Conservation (phyloP, 495 filamentous ascomycete species). For the Penicillium crystallinum region DNA sequence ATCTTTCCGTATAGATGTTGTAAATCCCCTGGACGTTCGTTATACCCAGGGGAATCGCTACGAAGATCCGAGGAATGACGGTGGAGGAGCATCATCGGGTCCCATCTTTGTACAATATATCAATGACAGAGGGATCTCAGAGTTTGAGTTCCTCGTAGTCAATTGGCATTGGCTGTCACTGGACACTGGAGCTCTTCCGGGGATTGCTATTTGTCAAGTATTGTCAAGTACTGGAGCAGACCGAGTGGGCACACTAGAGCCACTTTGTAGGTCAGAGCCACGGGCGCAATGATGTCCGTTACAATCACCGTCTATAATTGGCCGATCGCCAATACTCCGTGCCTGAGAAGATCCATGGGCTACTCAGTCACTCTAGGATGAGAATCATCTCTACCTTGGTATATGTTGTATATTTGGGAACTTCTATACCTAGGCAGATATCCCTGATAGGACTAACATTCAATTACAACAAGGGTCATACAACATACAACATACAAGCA, state of each 20-base stretch:
- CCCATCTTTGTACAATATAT: neutral
- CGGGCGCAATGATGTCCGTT: slow-evolving; percentile 33
- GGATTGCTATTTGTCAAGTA: neutral
- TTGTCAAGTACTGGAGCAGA: too few species aligned
- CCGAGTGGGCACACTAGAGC: slow-evolving; percentile 10
- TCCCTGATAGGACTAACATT: too few species aligned
- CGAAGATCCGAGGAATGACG: slow-evolving; percentile 1
- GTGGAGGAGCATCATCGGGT: slow-evolving; percentile 4
- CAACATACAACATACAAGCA: neutral
- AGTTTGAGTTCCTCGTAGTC: neutral
- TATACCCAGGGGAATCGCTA: slow-evolving; percentile 1
- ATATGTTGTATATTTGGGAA: too few species aligned
- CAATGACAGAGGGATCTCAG: neutral
- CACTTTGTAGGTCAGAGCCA: slow-evolving; percentile 21
- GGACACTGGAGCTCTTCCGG: neutral
- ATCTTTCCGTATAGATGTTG: neutral
- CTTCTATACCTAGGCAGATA: too few species aligned
- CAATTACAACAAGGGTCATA: too few species aligned
- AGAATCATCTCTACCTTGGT: too few species aligned
- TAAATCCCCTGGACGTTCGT: slow-evolving; percentile 5
- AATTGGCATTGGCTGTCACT: neutral
- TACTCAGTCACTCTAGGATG: too few species aligned
- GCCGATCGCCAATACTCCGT: slow-evolving; percentile 17
- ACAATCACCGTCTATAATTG: slow-evolving; percentile 13
- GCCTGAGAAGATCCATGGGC: slow-evolving; percentile 1